Base-by-base conservation (phyloP, 306 rosid genomes). In the Trifolium subterraneum region DNA sequence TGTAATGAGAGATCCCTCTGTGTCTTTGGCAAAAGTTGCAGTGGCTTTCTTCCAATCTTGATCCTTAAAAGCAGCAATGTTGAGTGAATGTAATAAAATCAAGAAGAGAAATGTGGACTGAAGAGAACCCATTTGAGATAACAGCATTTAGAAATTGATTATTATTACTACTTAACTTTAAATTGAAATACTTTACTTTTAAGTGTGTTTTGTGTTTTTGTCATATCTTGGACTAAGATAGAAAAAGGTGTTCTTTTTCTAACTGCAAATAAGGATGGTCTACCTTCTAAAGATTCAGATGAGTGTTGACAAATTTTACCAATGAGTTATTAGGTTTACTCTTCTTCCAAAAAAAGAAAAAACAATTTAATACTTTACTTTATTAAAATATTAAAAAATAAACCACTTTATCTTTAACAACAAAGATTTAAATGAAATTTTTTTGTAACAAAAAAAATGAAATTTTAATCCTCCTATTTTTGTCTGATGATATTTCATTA, bases 31-130 rank as follows among this genome's bases (percentile, higher is more conserved):
- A 70, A 85, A 92, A 2, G 99, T 94, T 66, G 99, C 98, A 73
- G 98, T 84, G 45, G 90, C 99, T 75, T 90, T 83, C 86, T 76
- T 90, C 99, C 99, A 94, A 60, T 82, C 88, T 59, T 62, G 87
- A 33, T 85, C 84, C 45, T 75, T 72, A 33, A 59, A 80, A 71
- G 87, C 88, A 72, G 35, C 63, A 72, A 39, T 79, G 76, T 36
- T 67, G 71, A 77, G 71, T 9, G 85, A 64, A 70, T 64, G 85
- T 64, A 87, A 52, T 14, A 90, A 56, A 76, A 88, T 71, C 81
- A 86, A 70, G 88, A 51, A 90, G 70, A 94, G 73, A 52, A 94
- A 16, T 42, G 79, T 61, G 31, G 84, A 77, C 8, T 82, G 82
- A 83, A 92, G 87, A 72, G 61, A 79, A 82, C 85, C 96, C 99